Evolutionary conservation across 169 alveolate species (phyloP).

Genomic region (Cystoisospora suis): DNA sequence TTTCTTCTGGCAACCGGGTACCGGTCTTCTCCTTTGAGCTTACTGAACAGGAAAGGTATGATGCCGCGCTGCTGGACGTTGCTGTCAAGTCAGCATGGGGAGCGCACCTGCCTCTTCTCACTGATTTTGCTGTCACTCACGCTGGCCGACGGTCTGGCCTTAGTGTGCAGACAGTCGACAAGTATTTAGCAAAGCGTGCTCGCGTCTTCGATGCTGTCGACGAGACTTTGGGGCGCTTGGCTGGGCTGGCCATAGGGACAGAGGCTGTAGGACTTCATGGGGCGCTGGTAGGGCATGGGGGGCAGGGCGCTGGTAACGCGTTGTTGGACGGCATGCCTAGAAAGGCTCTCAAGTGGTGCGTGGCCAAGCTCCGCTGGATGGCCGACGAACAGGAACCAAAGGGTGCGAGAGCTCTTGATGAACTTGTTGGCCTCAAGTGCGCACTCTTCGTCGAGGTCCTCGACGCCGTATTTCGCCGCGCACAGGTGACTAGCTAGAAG

Average conservation of each 20-base stretch:
- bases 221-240: background rate
- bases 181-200: background rate
- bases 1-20: no score
- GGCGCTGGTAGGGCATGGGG: background rate
- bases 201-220: background rate
- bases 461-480: background rate
- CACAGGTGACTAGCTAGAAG: background rate
- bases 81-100: constrained; percentile 4
- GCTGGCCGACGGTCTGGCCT: background rate
- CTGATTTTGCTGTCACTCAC: background rate
- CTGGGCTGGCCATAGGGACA: constrained; percentile 13
- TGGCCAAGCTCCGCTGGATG: constrained; percentile 17
- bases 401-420: background rate
- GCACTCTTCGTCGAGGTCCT: background rate
- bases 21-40: no score
- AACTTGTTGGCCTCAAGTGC: background rate
- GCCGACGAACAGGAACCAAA: constrained; percentile 7
- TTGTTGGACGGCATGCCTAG: background rate
- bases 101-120: background rate
- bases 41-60: background rate
- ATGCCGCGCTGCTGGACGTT: background rate
- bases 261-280: background rate
- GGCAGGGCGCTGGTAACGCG: background rate
- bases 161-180: background rate
- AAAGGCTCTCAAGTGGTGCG: background rate